Evolutionary conservation across 352 stramenopile species (phyloP), one percentile per base, ranked within the genome.

Genomic region (Globisporangium lucens): DNA sequence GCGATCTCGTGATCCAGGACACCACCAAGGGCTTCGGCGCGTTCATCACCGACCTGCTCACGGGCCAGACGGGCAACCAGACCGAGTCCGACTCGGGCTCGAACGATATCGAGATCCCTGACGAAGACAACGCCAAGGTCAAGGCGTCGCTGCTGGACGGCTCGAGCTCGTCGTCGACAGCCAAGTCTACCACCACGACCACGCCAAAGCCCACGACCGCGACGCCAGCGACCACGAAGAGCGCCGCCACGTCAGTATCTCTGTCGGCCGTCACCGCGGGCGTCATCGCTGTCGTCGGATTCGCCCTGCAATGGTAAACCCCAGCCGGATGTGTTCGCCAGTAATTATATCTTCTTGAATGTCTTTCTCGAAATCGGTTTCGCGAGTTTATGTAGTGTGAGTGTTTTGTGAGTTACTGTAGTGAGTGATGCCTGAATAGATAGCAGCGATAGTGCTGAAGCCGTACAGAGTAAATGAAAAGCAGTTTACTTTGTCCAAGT

Each of bases 11-110:
- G 49, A 65, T 91, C 51, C 71, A 70, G 47, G 71, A 74, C 57
- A 60, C 77, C 27, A 76, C 77, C 41, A 68, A 85, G 62, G 55
- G 63, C 61, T 79, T 89, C 49, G 72, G 67, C 20, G 51, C 61
- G 29, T 69, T 91, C 53, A 66, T 91, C 38, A 76, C 75, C 33
- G 77, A 81, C 3, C 61, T 89, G 22, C 72, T 89, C 15, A 85
- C 68, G 30, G 83, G 83, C 30, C 62, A 89, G 64, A 88, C 81
- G 8, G 79, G 83, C 68, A 89, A 91, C 75, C 77, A 77, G 68
- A 87, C 81, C 13, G 75, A 86, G 27, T 56, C 57, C 0, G 65
- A 67, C 12, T 73, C 67, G 5, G 73, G 79, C 10, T 61, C 65
- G 8, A 27, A 65, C 41, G 56, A 69, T 0, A 22, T 70, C 20